Percentiles rank a stretch among this genome's conserved stretches.
phyloP scores from a whole-genome alignment of 2,329 filamentous ascomycete species.

The Pseudohalonectria lignicola region DNA sequence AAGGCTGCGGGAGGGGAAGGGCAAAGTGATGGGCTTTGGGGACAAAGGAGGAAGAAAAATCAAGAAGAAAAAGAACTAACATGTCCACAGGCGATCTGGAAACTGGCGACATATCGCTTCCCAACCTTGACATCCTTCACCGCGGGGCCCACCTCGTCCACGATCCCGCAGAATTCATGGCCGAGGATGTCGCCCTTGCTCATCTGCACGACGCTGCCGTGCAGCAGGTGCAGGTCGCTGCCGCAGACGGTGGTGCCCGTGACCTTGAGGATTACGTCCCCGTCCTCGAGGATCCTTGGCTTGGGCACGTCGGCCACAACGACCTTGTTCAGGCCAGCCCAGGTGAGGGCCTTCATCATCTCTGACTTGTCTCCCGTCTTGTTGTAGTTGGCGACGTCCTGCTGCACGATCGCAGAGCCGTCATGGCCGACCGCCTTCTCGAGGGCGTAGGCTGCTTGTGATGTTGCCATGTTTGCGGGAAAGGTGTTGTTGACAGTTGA shows the following conservation, averaged over 20 bases:
- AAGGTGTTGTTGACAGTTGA: too few relatives aligned
- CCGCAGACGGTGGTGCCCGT: constrained; percentile 52
- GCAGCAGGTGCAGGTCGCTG: constrained; percentile 46
- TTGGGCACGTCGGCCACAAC: constrained; percentile 50
- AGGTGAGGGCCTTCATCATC: constrained; percentile 70
- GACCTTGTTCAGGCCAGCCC: constrained; percentile 75
- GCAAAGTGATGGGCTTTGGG: too few relatives aligned
- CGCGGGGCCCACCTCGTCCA: constrained; percentile 41
- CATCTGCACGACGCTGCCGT: constrained; percentile 44
- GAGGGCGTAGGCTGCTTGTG: constrained; percentile 2
- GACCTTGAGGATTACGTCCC: constrained; percentile 72
- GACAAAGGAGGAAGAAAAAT: background rate
- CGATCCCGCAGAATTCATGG: constrained; percentile 48
- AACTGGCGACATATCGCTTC: constrained; percentile 69
- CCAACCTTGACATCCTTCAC: constrained; percentile 45
- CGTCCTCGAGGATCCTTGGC: constrained; percentile 60
- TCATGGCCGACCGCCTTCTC: constrained; percentile 4
- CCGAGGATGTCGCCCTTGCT: constrained; percentile 57
- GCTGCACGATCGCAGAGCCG: constrained; percentile 33
- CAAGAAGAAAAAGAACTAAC: constrained; percentile 4
- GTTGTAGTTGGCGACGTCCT: constrained; percentile 56
- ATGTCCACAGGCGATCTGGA: constrained; percentile 66
- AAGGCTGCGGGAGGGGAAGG: too few relatives aligned
- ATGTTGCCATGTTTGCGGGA: constrained; percentile 1
- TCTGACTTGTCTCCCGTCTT: constrained; percentile 34